Evolutionary conservation across 1,139 yeast genomes (phyloP).

Genomic region (Hyphopichia wangnamkhiaoensis): DNA sequence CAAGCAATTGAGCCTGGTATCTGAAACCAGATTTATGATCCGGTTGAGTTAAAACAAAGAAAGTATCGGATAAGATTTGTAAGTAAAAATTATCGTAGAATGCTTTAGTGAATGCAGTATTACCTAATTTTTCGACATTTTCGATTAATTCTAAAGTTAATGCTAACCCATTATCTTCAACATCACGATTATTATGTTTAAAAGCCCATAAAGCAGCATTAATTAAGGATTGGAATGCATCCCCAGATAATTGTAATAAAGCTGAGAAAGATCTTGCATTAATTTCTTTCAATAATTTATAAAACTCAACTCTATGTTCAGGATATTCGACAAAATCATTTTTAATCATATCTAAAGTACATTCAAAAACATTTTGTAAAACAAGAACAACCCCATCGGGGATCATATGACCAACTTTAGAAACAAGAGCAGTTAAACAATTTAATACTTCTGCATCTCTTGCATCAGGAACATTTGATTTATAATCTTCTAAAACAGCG

Average conservation of each 20-base stretch:
- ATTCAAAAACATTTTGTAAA: constrained; percentile 88
- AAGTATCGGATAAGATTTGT: constrained; percentile 87
- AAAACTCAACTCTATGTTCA: constrained; percentile 96
- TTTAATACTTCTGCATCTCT: constrained; percentile 96
- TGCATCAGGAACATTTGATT: constrained; percentile 88
- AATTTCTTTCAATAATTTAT: constrained; percentile 83
- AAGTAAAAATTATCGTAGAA: constrained; percentile 89
- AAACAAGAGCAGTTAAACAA: constrained; percentile 89
- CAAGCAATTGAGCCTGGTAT: constrained; percentile 80
- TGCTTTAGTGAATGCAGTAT: constrained; percentile 76
- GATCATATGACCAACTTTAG: constrained; percentile 82
- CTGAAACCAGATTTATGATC: constrained; percentile 97
- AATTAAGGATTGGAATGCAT: constrained; percentile 85
- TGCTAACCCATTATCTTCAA: constrained; percentile 85
- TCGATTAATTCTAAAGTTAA: constrained; percentile 78
- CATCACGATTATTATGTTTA: constrained; percentile 94
- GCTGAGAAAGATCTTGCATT: constrained; percentile 85
- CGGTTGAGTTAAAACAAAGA: constrained; percentile 91
- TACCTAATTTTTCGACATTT: constrained; percentile 79
- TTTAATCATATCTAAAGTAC: constrained; percentile 93
- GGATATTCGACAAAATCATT: constrained; percentile 96
- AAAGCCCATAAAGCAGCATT: constrained; percentile 98
- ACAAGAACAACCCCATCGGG: constrained; percentile 89
- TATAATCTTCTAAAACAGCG: constrained; percentile 89
- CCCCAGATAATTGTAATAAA: constrained; percentile 83